Evolutionary conservation across 2,329 filamentous ascomycete genomes (phyloP).

Genomic region (Colletotrichum sp.): DNA sequence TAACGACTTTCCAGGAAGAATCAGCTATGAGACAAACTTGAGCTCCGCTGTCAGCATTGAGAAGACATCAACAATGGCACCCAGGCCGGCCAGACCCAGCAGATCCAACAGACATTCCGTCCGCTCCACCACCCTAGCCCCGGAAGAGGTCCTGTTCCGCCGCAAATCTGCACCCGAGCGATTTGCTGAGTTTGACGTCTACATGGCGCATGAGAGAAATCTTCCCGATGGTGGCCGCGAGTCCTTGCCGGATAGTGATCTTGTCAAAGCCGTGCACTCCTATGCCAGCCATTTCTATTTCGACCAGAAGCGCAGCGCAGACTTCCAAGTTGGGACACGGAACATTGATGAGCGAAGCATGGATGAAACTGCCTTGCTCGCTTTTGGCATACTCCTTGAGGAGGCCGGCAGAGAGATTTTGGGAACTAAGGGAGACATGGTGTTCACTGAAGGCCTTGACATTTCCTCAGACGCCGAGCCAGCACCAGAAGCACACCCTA

Average conservation of each 20-base stretch:
- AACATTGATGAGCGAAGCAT: slow-evolving; percentile 64
- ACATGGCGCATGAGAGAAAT: slow-evolving; percentile 67
- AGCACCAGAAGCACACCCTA: not conserved
- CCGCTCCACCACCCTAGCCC: slow-evolving; percentile 52
- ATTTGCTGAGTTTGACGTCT: slow-evolving; percentile 74
- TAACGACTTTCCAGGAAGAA: slow-evolving; percentile 6
- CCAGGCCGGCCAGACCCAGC: not conserved
- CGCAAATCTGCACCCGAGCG: slow-evolving; percentile 67
- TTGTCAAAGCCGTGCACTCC: slow-evolving; percentile 71
- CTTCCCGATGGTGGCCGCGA: slow-evolving; percentile 49
- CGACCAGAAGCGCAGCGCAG: slow-evolving; percentile 23
- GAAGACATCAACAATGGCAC: not conserved
- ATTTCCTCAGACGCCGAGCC: slow-evolving; percentile 14
- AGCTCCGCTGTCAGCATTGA: not conserved
- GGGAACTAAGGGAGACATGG: slow-evolving; percentile 70
- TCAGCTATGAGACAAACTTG: not conserved
- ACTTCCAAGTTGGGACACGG: slow-evolving; percentile 24
- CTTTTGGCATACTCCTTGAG: slow-evolving; percentile 77
- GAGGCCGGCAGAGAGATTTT: slow-evolving; percentile 68
- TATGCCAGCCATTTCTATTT: slow-evolving; percentile 74
- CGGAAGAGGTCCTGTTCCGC: slow-evolving; percentile 75
- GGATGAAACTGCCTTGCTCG: slow-evolving; percentile 80
- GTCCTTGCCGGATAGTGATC: slow-evolving; percentile 69
- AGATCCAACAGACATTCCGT: slow-evolving; percentile 27
- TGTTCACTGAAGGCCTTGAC: slow-evolving; percentile 67